Conservation (phyloP, 306 rosid species). For the Geum urbanum region DNA sequence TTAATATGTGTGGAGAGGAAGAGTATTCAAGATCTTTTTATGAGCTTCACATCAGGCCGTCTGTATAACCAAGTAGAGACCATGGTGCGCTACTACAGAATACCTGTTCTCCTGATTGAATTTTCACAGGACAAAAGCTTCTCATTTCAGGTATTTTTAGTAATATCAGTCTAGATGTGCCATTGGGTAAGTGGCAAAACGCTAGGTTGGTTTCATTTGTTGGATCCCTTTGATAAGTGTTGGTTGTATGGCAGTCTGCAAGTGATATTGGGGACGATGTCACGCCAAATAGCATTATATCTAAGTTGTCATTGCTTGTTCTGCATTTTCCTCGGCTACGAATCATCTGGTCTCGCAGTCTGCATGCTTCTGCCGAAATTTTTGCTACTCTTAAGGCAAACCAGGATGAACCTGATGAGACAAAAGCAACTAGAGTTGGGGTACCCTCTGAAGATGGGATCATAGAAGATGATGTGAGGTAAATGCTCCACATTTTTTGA, state of each 20-base stretch:
- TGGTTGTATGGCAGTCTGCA: constrained; percentile 64
- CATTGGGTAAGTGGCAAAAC: constrained; percentile 11
- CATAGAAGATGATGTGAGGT: constrained; percentile 89
- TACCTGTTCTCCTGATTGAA: constrained; percentile 92
- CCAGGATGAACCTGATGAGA: constrained; percentile 90
- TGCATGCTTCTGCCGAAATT: constrained; percentile 91
- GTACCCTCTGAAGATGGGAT: constrained; percentile 94
- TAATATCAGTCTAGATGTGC: background rate
- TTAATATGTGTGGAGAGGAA: constrained; percentile 93
- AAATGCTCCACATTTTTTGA: constrained; percentile 3
- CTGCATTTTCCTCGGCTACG: constrained; percentile 89
- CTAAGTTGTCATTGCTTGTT: constrained; percentile 83
- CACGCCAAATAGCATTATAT: constrained; percentile 80
- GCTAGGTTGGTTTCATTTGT: constrained; percentile 5
- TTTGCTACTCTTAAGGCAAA: constrained; percentile 82
- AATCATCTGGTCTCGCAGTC: constrained; percentile 92
- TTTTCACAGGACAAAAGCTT: constrained; percentile 96
- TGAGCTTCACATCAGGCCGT: constrained; percentile 97
- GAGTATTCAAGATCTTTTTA: constrained; percentile 95
- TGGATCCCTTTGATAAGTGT: constrained; percentile 3
- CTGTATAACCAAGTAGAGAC: constrained; percentile 94
- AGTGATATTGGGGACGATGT: constrained; percentile 94
- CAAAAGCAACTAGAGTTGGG: constrained; percentile 86
- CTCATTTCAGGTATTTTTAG: constrained; percentile 79
- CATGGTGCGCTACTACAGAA: constrained; percentile 89